Conservation (phyloP, 1,284 basidiomycete genomes). For the Trichosporon asahii region DNA sequence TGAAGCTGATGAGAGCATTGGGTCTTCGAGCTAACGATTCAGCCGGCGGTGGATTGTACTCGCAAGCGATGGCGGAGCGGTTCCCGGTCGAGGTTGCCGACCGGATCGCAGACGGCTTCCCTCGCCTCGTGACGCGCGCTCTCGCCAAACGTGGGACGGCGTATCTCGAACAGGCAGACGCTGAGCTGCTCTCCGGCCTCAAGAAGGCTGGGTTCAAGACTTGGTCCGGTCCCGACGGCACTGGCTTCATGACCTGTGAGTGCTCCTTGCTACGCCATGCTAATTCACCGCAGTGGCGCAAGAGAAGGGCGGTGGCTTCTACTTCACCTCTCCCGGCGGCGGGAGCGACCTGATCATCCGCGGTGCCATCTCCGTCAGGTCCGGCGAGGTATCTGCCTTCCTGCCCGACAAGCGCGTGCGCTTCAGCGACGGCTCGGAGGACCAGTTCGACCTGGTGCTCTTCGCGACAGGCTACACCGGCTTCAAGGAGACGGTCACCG, state of each 20-base stretch:
- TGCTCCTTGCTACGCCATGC: not conserved
- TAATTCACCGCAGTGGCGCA: not conserved
- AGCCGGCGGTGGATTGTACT: not conserved
- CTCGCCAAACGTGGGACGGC: slow-evolving; percentile 57
- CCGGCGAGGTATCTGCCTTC: slow-evolving; percentile 54
- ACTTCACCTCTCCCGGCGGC: slow-evolving; percentile 55
- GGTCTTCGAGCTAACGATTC: not conserved
- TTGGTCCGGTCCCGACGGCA: not conserved
- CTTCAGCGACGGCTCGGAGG: slow-evolving; percentile 64
- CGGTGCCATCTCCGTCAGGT: slow-evolving; percentile 53
- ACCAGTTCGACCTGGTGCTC: slow-evolving; percentile 66
- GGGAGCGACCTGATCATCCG: slow-evolving; percentile 64
- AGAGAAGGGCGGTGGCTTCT: slow-evolving; percentile 51
- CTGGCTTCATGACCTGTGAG: not conserved
- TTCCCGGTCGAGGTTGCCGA: slow-evolving; percentile 55
- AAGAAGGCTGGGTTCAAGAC: not conserved
- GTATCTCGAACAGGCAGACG: not conserved
- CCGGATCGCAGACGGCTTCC: slow-evolving; percentile 55
- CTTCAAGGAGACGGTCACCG: slow-evolving; percentile 51
- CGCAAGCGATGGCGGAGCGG: slow-evolving; percentile 13
- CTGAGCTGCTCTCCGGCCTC: not conserved
- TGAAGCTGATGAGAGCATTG: slow-evolving; percentile 27
- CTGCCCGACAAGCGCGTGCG: slow-evolving; percentile 56
- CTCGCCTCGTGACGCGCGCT: slow-evolving; percentile 56
- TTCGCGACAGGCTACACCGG: slow-evolving; percentile 62